Conservation (phyloP, 345 rosid genomes). For the Carallia brachiata region DNA sequence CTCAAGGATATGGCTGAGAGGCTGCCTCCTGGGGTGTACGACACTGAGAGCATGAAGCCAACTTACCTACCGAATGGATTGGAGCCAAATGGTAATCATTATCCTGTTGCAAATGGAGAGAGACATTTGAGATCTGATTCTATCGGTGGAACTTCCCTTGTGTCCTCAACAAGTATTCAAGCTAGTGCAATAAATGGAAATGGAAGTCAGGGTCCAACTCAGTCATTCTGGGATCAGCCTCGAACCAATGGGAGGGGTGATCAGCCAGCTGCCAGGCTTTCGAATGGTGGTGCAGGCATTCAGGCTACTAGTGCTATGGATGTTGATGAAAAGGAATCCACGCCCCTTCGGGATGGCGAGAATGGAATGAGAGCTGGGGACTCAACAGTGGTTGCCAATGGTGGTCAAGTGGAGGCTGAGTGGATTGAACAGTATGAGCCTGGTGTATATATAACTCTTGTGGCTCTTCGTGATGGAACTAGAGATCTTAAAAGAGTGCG, state of each 20-base stretch:
- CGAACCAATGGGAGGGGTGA: constrained; percentile 45
- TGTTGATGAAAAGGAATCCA: constrained; percentile 52
- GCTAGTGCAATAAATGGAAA: constrained; percentile 43
- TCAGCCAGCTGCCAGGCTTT: constrained; percentile 41
- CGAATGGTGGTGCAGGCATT: constrained; percentile 44
- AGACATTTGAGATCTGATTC: constrained; percentile 64
- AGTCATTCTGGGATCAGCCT: constrained; percentile 43
- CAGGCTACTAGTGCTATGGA: constrained; percentile 38
- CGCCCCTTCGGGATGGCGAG: constrained; percentile 45
- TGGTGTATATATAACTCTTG: constrained; percentile 88
- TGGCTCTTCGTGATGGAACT: constrained; percentile 83
- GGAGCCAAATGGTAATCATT: constrained; percentile 66
- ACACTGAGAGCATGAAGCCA: constrained; percentile 46
- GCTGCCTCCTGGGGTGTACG: constrained; percentile 70
- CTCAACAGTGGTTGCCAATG: constrained; percentile 39
- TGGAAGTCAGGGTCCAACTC: constrained; percentile 40
- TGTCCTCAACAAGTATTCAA: constrained; percentile 46
- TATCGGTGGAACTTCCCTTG: constrained; percentile 41
- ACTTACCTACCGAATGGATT: constrained; percentile 51
- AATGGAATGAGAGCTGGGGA: constrained; percentile 53
- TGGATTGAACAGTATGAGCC: constrained; percentile 96
- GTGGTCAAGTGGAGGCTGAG: constrained; percentile 69
- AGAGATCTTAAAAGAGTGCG: constrained; percentile 98
- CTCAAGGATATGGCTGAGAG: constrained; percentile 88
- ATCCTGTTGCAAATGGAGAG: constrained; percentile 57